Evolutionary conservation across 768 basidiomycete species (phyloP), one percentile per base, ranked within the genome.

Genomic region (Trametes maxima): DNA sequence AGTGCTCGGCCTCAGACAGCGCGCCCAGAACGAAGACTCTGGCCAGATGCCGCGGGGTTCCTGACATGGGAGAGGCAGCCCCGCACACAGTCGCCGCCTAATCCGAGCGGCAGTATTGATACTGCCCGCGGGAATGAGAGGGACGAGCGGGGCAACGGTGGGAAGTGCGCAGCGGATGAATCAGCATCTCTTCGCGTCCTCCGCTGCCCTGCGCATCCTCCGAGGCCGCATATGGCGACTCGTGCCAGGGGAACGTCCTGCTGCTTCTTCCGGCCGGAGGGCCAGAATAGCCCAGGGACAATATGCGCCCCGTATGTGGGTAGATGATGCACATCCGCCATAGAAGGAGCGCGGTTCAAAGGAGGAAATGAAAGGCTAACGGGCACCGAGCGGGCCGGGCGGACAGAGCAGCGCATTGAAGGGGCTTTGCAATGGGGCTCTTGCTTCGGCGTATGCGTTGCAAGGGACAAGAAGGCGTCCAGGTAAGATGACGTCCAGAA

Each of bases 401-500:
- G 51, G 51, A 24, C 45, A 46, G 45, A 22, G 45, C 45, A 46
- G 45, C 19, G 14, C 39, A 13, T n/a, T 13, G 39, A 46, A 19
- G 45, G 19, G n/a, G 2, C 1, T 12, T 46, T 19, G 24, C 21
- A 46, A 24, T 5, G 43, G 44, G 7, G 44, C 3, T 17, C 44
- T 10, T 19, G 44, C 44, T 33, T 33, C 28, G 28, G 28, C 8
- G 8, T 33, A 8, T 33, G 28, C 28, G 28, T 8, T 33, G 28
- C 43, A n/a, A 44, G 43, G 16, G 3, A 28, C 25, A 33, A 22
- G 48, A 28, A 14, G 47, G 3, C 25, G 16, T 24, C 48, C 16
- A 21, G 47, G 55, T 25, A 25, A 46, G 56, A 19, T 44, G 57
- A 50, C 49, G 42, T 58, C 48, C 57, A 22, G 48, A 36, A 21